A percentile compares a stretch with the other conserved stretches of the same genome.
Evolutionary conservation across 1,284 basidiomycete genomes (phyloP).

Genomic region (Cerrena zonata): DNA sequence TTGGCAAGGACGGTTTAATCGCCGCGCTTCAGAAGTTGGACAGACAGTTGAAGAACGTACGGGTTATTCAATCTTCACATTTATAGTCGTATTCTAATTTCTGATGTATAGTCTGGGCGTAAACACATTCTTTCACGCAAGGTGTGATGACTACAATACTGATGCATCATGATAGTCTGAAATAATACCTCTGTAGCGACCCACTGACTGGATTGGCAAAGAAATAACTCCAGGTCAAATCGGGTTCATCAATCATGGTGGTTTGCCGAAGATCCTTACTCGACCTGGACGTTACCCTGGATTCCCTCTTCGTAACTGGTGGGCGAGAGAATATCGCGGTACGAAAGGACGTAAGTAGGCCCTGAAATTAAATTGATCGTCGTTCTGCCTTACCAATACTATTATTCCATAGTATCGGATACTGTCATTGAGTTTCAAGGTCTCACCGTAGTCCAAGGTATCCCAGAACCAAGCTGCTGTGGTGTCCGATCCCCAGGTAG

Average conservation of each 20-base stretch:
- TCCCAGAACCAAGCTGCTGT: slow-evolving; percentile 77
- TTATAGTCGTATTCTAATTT: neutral
- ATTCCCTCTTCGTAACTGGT: slow-evolving; percentile 74
- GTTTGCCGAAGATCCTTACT: slow-evolving; percentile 65
- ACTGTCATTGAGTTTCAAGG: slow-evolving; percentile 74
- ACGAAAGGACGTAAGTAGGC: slow-evolving; percentile 58
- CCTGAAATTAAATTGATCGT: neutral
- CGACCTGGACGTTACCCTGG: slow-evolving; percentile 70
- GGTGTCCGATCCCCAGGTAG: slow-evolving; percentile 63
- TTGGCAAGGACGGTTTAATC: slow-evolving; percentile 58
- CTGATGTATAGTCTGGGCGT: slow-evolving; percentile 41
- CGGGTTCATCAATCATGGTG: slow-evolving; percentile 73
- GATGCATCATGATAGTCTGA: neutral
- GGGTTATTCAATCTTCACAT: slow-evolving; percentile 9
- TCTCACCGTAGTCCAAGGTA: slow-evolving; percentile 72
- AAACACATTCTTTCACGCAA: slow-evolving; percentile 40
- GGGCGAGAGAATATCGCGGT: slow-evolving; percentile 65
- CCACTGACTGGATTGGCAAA: slow-evolving; percentile 62
- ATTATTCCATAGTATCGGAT: slow-evolving; percentile 53
- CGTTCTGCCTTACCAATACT: neutral
- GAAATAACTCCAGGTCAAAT: slow-evolving; percentile 63
- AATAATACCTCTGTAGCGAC: slow-evolving; percentile 30
- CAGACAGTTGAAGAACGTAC: slow-evolving; percentile 46
- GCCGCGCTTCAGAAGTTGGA: slow-evolving; percentile 64
- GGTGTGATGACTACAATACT: slow-evolving; percentile 12